These are phyloP conservation scores for Pisolithus orientalis DNA, from an alignment of 768 basidiomycete species.

Conservation along the genomic window DNA sequence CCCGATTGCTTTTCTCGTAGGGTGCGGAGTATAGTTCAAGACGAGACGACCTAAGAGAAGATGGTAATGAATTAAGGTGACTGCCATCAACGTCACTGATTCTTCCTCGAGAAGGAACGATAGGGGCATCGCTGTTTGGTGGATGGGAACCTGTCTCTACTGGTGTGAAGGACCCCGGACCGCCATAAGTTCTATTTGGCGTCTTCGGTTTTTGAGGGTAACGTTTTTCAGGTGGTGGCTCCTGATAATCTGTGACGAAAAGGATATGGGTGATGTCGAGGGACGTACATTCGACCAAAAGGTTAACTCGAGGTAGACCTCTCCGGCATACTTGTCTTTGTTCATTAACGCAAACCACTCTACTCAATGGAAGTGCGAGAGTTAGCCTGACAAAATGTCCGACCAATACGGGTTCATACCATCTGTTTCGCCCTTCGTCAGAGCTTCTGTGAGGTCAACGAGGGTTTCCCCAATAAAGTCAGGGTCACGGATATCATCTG, in stretches of 20 bases:
- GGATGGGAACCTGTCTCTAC: conserved; percentile 29
- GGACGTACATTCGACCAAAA: conserved; percentile 87
- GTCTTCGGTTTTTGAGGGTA: conserved; percentile 41
- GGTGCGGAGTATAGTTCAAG: conserved; percentile 70
- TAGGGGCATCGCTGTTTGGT: conserved; percentile 17
- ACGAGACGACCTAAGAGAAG: conserved; percentile 54
- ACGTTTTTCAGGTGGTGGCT: conserved; percentile 73
- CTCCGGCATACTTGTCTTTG: conserved; percentile 92
- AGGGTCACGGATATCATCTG: conserved; percentile 92
- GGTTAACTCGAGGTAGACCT: conserved; percentile 93
- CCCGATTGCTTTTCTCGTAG: conserved; percentile 52
- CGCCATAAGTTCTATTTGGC: conserved; percentile 62
- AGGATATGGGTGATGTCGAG: neutral
- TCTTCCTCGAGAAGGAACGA: conserved; percentile 5
- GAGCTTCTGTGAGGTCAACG: conserved; percentile 82
- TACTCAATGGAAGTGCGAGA: conserved; percentile 25
- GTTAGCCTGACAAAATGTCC: conserved; percentile 7
- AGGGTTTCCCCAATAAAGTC: conserved; percentile 90
- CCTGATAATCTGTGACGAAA: conserved; percentile 39
- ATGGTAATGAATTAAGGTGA: conserved; percentile 49
- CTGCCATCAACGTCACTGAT: conserved; percentile 28
- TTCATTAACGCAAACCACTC: conserved; percentile 91
- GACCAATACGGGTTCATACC: conserved; percentile 46
- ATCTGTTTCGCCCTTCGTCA: conserved; percentile 95
- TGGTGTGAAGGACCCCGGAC: conserved; percentile 71